A percentile compares a stretch with the other conserved stretches of the same genome.
Evolutionary conservation across 73 alveolate species (phyloP).

Genomic region (Blepharisma stoltei): DNA sequence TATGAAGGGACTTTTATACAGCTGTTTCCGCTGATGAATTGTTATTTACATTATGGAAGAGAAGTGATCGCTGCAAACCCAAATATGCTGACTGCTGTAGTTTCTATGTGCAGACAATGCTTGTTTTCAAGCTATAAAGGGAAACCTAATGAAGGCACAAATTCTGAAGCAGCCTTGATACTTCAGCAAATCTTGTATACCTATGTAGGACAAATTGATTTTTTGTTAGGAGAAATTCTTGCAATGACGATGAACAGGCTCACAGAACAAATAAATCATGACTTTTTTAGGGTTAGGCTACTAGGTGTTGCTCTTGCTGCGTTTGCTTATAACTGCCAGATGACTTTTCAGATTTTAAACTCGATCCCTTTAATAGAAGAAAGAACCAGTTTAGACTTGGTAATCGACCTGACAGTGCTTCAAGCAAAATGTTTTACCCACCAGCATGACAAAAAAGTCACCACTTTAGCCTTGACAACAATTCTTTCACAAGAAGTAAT

Average conservation of each 20-base stretch:
- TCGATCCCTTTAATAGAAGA: background rate
- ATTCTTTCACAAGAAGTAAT: background rate
- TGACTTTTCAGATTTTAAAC: background rate
- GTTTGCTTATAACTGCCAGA: background rate
- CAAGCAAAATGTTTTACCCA: background rate
- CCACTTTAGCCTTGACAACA: background rate
- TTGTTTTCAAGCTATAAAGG: conserved; percentile 14
- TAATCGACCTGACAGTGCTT: background rate
- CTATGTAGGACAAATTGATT: background rate
- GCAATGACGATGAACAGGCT: background rate
- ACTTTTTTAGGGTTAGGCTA: background rate
- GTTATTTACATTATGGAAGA: conserved; percentile 27
- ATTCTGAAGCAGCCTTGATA: conserved; percentile 27
- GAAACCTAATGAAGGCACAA: conserved; percentile 23
- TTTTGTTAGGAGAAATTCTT: background rate
- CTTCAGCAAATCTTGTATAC: conserved; percentile 9
- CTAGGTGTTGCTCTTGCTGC: background rate
- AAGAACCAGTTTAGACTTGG: background rate
- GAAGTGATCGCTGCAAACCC: conserved; percentile 9
- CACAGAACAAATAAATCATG: background rate
- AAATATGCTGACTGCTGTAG: background rate
- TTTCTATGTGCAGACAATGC: background rate
- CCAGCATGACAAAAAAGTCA: background rate
- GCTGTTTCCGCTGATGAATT: conserved; percentile 4
- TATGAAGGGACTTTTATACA: conserved; percentile 10